Conservation (phyloP, 768 basidiomycete species). For the Boletus barrowsii region DNA sequence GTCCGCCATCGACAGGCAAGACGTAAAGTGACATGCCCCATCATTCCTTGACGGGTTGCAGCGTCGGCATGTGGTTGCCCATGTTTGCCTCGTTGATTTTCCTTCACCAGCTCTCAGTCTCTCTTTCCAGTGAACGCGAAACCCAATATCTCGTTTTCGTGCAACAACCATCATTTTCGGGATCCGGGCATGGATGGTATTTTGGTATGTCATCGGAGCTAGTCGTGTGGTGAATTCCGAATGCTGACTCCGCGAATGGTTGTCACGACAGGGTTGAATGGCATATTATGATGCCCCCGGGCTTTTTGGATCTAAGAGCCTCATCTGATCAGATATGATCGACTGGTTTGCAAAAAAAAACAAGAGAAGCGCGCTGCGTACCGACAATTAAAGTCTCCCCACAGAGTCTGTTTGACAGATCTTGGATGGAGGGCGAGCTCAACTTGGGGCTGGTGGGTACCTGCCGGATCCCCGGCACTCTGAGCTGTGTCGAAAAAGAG, state of each 20-base stretch:
- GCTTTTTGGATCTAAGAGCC: not conserved
- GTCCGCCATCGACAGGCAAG: slow-evolving; percentile 12
- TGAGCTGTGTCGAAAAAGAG: not conserved
- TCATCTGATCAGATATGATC: slow-evolving; percentile 5
- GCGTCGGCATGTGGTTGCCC: slow-evolving; percentile 16
- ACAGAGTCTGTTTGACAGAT: slow-evolving; percentile 1
- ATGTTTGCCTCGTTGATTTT: not conserved
- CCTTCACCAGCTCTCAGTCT: not conserved
- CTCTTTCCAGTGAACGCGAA: not conserved
- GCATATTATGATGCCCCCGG: not conserved
- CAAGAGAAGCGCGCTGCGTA: not conserved
- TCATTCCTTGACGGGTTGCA: slow-evolving; percentile 16
- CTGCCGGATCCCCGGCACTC: not conserved
- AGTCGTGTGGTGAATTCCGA: slow-evolving; percentile 2
- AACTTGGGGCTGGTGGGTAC: not conserved
- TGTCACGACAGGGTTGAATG: not conserved
- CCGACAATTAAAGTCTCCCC: not conserved
- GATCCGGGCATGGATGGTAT: slow-evolving; percentile 6
- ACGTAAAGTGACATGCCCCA: slow-evolving; percentile 28
- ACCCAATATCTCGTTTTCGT: not conserved
- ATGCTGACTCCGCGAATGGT: slow-evolving; percentile 1
- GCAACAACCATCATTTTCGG: not conserved
- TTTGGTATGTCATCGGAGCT: slow-evolving; percentile 12
- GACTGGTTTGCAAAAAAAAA: not conserved
- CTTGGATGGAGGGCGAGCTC: not conserved